These are phyloP conservation scores for Hypoxylon sp. DNA, from an alignment of 2,329 filamentous ascomycete species.

Conservation along the genomic window DNA sequence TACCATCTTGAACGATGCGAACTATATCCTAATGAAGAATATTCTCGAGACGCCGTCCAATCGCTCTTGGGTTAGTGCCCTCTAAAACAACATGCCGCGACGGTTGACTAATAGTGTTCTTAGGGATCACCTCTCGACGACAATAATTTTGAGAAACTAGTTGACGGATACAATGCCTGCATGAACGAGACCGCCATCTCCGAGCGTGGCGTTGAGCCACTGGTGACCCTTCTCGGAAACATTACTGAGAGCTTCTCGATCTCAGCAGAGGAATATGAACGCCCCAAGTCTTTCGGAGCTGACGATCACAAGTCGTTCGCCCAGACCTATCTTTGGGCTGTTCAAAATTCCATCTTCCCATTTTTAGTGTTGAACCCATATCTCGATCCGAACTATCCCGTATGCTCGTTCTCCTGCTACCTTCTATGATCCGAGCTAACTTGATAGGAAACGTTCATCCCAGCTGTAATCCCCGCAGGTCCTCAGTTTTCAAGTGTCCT, in stretches of 20 bases:
- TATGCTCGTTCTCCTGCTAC: not conserved
- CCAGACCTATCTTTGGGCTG: slow-evolving; percentile 19
- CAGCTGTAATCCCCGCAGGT: slow-evolving; percentile 1
- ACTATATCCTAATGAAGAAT: slow-evolving; percentile 30
- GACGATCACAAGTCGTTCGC: slow-evolving; percentile 27
- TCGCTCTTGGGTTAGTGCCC: slow-evolving; percentile 9
- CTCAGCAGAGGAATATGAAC: slow-evolving; percentile 2
- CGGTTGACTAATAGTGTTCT: not conserved
- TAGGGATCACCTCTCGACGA: slow-evolving; percentile 22
- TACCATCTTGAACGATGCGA: slow-evolving; percentile 1
- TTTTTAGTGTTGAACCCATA: slow-evolving; percentile 11
- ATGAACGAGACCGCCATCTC: slow-evolving; percentile 34
- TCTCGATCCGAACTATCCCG: slow-evolving; percentile 16
- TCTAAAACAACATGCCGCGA: not conserved
- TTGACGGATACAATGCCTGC: slow-evolving; percentile 31
- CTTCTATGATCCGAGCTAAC: slow-evolving; percentile 6
- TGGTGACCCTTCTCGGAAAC: slow-evolving; percentile 26
- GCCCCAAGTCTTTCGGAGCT: slow-evolving; percentile 8
- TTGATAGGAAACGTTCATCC: slow-evolving; percentile 22
- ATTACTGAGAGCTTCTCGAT: slow-evolving; percentile 30
- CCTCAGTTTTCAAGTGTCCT: not conserved
- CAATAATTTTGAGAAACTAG: slow-evolving; percentile 32
- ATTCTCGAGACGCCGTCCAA: slow-evolving; percentile 22
- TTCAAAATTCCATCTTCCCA: slow-evolving; percentile 11
- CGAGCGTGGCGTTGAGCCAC: slow-evolving; percentile 17